Evolutionary conservation across 192 early-diverging fungal species (phyloP).

Genomic region (Diversispora epigaea): DNA sequence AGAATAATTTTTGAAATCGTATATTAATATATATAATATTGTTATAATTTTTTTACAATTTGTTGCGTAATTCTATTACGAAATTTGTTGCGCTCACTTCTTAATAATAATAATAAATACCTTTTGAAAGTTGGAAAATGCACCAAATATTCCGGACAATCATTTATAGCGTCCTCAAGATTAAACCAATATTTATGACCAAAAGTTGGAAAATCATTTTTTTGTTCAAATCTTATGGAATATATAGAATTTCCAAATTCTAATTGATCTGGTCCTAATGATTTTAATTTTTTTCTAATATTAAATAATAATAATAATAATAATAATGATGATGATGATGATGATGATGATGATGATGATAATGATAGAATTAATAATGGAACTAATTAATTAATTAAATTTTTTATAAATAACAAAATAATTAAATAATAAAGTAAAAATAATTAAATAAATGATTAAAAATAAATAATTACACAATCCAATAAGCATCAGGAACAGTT

Average conservation of each 20-base stretch:
- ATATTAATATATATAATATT: no score
- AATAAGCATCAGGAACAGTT: slow-evolving; percentile 90
- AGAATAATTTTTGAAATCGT: no score
- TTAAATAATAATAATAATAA: no score
- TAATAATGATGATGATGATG: no score
- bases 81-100: neutral
- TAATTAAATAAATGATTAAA: neutral
- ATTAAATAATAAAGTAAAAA: neutral
- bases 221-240: slow-evolving; percentile 78
- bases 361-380: no score
- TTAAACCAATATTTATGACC: slow-evolving; percentile 90
- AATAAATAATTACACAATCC: slow-evolving; percentile 69
- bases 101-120: slow-evolving; percentile 41
- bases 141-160: slow-evolving; percentile 93
- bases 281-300: slow-evolving; percentile 55
- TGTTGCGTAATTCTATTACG: neutral
- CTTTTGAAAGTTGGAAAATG: slow-evolving; percentile 78
- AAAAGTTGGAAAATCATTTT: slow-evolving; percentile 61
- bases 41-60: no score
- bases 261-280: slow-evolving; percentile 40
- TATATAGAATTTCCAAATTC: slow-evolving; percentile 90
- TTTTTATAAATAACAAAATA: neutral
- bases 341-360: no score
- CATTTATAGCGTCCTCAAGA: slow-evolving; percentile 91
- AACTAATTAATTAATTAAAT: no score